Percentiles rank a stretch among this genome's conserved stretches.
Evolutionary conservation across 495 filamentous ascomycete species (phyloP).

Genomic region (Letharia columbiana): DNA sequence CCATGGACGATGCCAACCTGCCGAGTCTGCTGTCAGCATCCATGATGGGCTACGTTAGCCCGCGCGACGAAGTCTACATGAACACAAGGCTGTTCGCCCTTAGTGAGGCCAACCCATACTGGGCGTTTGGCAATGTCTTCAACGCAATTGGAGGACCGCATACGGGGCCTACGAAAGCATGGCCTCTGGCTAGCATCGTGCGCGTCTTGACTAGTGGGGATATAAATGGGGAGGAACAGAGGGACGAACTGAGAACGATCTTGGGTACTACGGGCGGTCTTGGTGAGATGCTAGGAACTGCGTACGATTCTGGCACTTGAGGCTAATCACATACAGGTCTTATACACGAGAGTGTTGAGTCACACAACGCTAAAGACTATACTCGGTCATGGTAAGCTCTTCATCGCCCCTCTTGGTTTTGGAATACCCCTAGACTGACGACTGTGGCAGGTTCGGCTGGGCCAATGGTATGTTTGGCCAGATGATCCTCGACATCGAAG

Average conservation of each 20-base stretch:
- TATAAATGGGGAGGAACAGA: conserved; percentile 40
- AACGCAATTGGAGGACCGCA: conserved; percentile 51
- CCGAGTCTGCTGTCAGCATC: conserved; percentile 48
- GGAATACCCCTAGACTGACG: conserved; percentile 2
- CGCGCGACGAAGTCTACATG: conserved; percentile 39
- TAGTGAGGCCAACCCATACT: conserved; percentile 48
- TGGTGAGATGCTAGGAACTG: conserved; percentile 26
- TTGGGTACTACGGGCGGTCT: conserved; percentile 46
- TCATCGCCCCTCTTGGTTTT: neutral
- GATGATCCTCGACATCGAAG: conserved; percentile 50
- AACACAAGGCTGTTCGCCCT: conserved; percentile 44
- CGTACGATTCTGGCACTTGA: neutral
- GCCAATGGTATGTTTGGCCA: conserved; percentile 62
- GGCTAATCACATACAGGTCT: conserved; percentile 21
- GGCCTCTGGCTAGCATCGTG: conserved; percentile 53
- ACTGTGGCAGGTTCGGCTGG: conserved; percentile 52
- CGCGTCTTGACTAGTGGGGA: conserved; percentile 47
- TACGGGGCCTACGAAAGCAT: conserved; percentile 45
- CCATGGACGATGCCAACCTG: conserved; percentile 60
- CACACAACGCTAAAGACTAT: conserved; percentile 43
- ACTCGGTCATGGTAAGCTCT: conserved; percentile 50
- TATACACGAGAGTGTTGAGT: conserved; percentile 54
- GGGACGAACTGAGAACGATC: conserved; percentile 37
- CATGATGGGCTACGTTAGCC: conserved; percentile 41
- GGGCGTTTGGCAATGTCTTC: conserved; percentile 44